Conservation (phyloP, 495 filamentous ascomycete genomes). For the Aspergillus kassunensis region DNA sequence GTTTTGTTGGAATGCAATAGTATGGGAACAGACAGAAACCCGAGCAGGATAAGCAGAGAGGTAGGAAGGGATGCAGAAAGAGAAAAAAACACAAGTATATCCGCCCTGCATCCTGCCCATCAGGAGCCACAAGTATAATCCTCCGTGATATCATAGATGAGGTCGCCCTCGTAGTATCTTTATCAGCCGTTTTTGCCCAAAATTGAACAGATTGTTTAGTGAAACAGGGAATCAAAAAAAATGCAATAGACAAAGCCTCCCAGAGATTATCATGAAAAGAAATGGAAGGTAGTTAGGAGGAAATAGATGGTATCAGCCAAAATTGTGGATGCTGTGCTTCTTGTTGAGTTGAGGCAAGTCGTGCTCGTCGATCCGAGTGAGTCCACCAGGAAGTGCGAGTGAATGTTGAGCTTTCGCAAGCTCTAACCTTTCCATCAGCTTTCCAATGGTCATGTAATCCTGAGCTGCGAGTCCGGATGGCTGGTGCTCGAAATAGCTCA, state of each 20-base stretch:
- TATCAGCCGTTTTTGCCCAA: conserved; percentile 14
- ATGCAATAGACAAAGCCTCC: conserved; percentile 19
- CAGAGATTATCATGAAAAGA: not conserved
- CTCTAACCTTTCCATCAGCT: conserved; percentile 84
- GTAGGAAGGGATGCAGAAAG: not conserved
- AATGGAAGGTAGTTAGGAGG: not conserved
- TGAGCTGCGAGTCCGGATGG: conserved; percentile 65
- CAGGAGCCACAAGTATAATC: not conserved
- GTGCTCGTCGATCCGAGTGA: conserved; percentile 60
- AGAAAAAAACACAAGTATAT: not conserved
- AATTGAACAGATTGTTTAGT: conserved; percentile 9
- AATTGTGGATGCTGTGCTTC: conserved; percentile 54
- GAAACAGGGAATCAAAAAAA: conserved; percentile 21
- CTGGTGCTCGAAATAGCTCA: conserved; percentile 78
- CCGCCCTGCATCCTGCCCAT: conserved; percentile 3
- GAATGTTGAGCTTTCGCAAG: conserved; percentile 53
- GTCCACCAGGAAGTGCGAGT: conserved; percentile 58
- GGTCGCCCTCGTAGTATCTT: conserved; percentile 24
- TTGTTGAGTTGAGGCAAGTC: conserved; percentile 36
- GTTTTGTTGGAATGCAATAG: conserved; percentile 2
- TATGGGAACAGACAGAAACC: not conserved
- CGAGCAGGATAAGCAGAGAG: not conserved
- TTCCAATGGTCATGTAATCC: conserved; percentile 78
- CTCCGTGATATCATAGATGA: conserved; percentile 13
- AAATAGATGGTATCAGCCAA: conserved; percentile 22